Base-by-base conservation (phyloP, 345 rosid genomes). In the Mallotus nudiflorus region DNA sequence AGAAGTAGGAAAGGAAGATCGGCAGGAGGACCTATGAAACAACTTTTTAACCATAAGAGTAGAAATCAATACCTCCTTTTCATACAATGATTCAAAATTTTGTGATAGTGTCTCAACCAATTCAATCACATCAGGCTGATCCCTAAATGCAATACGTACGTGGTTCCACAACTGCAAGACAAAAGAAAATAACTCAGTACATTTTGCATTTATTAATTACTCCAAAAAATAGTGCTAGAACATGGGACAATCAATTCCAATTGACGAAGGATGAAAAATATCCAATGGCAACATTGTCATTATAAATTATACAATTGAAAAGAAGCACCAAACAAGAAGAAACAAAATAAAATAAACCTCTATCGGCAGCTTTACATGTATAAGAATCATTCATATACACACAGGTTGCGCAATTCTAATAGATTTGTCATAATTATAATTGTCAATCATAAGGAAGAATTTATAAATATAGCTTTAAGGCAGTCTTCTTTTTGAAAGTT, bases 151-250 rank as follows among this genome's bases (percentile, higher is more conserved):
- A 67, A 73, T 56, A 54, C 67, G 88, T 48, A 95, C 82, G 72
- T 86, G 78, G 75, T 83, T 82, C 97, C 99, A 92, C 52, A 95
- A 76, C 99, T 95, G 96, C 82, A 78, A 80, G 50, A 64, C 46
- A 35, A 78, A 85, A 77, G 56, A n/a, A 79, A 66, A n/a, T n/a
- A 22, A 64, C 31, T 81, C 63, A 78, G 77, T 59, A 75, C 35
- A 73, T 28, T 72, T 57, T 62, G 66, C 57, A 51, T 52, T 66
- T 15, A 35, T 63, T 58, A 19, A 16, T 10, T 27, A 28, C n/a
- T 49, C 13, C 19, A 11, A 37, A 16, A 51, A 16, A 60, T 8
- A 40, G 22, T 13, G 57, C 44, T 9, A 69, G 54, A 33, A 57
- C 55, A 74, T 46, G 11, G 61, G 31, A 55, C 19, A 29, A 71